Percentiles rank a stretch among this genome's conserved stretches.
Evolutionary conservation across 371 early-diverging fungal species (phyloP).

Genomic region (Zopfochytrium polystomum): DNA sequence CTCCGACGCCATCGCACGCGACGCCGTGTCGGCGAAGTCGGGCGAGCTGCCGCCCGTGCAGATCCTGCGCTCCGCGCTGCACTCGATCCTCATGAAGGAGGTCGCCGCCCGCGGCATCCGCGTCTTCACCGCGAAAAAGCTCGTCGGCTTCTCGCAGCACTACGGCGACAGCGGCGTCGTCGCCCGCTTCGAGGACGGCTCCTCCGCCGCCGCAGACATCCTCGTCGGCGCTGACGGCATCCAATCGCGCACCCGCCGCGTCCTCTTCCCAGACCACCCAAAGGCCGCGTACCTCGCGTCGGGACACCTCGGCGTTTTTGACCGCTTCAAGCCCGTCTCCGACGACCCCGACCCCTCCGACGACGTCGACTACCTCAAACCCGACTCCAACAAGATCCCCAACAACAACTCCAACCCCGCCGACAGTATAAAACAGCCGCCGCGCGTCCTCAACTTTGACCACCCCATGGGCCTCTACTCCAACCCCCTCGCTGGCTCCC

Average conservation of each 20-base stretch:
- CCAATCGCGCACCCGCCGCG: neutral
- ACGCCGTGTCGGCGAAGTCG: neutral
- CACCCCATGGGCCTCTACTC: neutral
- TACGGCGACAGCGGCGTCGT: neutral
- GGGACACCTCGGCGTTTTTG: constrained; percentile 10
- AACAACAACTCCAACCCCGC: neutral
- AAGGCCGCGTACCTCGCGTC: neutral
- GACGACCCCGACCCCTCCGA: no score
- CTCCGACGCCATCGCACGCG: neutral
- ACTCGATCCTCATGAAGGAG: constrained; percentile 1
- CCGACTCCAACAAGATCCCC: no score
- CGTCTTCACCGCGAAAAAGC: neutral
- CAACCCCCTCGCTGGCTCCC: neutral
- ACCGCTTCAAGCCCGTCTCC: no score
- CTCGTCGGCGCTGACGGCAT: constrained; percentile 19
- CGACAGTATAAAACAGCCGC: no score
- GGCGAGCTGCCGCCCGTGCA: constrained; percentile 6
- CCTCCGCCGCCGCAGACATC: constrained; percentile 1
- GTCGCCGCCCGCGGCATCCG: neutral
- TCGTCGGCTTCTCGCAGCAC: neutral
- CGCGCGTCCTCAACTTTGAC: neutral
- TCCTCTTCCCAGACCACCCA: constrained; percentile 6
- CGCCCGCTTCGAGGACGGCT: constrained; percentile 5
- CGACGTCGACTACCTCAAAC: no score
- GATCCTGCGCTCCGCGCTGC: constrained; percentile 14